Conservation (phyloP, 805 yeast genomes). For the Grigorovia transvaalensis region DNA sequence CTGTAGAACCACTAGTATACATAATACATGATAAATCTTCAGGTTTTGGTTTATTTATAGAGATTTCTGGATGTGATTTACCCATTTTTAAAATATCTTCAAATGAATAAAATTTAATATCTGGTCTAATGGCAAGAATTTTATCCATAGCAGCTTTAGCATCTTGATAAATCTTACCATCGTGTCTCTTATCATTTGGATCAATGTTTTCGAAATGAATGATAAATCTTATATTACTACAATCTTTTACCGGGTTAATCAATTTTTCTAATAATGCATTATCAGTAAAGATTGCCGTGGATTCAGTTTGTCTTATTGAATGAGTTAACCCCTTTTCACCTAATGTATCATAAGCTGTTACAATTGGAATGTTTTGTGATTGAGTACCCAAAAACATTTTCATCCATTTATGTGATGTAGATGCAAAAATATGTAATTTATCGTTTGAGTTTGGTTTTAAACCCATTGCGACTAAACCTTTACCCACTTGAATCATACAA, state of each 20-base stretch:
- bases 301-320: constrained; percentile 73
- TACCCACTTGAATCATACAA: constrained; percentile 46
- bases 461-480: constrained; percentile 70
- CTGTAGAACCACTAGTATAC: constrained; percentile 71
- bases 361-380: constrained; percentile 73
- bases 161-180: constrained; percentile 47
- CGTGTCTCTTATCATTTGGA: constrained; percentile 50
- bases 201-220: constrained; percentile 59
- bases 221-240: constrained; percentile 51
- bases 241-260: constrained; percentile 59
- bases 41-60: constrained; percentile 34
- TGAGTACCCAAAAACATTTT: constrained; percentile 70
- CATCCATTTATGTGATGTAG: constrained; percentile 88
- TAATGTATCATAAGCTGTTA: constrained; percentile 91
- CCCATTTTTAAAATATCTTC: constrained; percentile 64
- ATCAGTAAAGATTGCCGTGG: constrained; percentile 76
- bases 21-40: constrained; percentile 51
- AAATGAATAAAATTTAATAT: constrained; percentile 53
- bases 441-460: constrained; percentile 48
- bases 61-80: constrained; percentile 33
- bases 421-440: constrained; percentile 73
- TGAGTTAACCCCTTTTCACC: constrained; percentile 84
- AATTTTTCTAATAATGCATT: constrained; percentile 58
- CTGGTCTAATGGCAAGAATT: constrained; percentile 62
- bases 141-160: constrained; percentile 51